Base-by-base conservation (phyloP, 2,329 filamentous ascomycete genomes). In the Stagonosporopsis rhizophila region DNA sequence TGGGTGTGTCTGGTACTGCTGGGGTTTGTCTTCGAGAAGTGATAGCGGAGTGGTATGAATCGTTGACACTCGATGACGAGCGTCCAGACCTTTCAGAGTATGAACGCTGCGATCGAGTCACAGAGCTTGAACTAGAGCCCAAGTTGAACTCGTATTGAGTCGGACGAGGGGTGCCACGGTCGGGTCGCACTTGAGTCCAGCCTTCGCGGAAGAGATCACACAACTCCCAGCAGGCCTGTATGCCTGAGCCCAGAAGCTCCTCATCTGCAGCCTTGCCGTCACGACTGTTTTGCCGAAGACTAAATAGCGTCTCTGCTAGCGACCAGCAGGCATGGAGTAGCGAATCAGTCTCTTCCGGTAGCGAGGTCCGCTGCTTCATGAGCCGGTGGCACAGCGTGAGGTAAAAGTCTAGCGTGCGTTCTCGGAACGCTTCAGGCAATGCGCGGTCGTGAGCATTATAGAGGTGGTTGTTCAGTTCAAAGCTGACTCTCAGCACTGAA, bases 211-310 rank as follows among this genome's bases (percentile, higher is more conserved):
- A 96, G 50, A 97, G 87, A 77, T 97, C 92, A 73, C 92, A 96
- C 6, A 97, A 83, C 64, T 96, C 92, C 92, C 92, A 97, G 74
- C 93, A 97, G 14, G 93, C 91, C 71, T 96, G 92, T 0, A 96
- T 90, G 1, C 93, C 92, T 1, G 91, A 95, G 5, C 90, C 89
- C 0, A 97, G 82, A 0, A 96, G 82, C 69, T 96, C 93, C 69
- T 94, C 91, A 62, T 96, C 91, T 0, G 89, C 82, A 0, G 82
- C 79, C 64, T 86, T 90, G 19, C 87, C 87, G 63, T 95, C 91
- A 30, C 89, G 83, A 61, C 85, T 87, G 73, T 88, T 94, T 68
- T 96, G 92, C 2, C 92, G 88, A 37, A 98, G 83, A 72, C 87
- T 96, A 76, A 96, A 96, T 0, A 98, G 84, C 87, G 96, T 96